Conservation (phyloP, 2,329 filamentous ascomycete genomes). For the Venturia pyrina region DNA sequence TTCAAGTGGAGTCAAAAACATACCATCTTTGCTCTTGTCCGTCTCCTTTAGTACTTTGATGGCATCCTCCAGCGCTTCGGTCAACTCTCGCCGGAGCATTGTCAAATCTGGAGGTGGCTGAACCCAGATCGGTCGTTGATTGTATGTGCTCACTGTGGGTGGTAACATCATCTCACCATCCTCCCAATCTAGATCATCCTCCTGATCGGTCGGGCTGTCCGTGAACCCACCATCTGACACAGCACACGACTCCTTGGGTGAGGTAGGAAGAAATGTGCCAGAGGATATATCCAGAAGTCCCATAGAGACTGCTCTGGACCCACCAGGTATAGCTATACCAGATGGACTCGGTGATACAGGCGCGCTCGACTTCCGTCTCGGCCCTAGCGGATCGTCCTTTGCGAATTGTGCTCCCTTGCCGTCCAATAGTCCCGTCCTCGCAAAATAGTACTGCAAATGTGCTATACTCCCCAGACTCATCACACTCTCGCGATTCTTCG, state of each 20-base stretch:
- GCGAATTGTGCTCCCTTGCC: constrained; percentile 83
- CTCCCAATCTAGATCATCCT: constrained; percentile 40
- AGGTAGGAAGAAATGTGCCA: neutral
- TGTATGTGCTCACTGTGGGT: constrained; percentile 96
- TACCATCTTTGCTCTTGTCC: constrained; percentile 22
- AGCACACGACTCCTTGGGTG: constrained; percentile 3
- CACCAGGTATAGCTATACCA: neutral
- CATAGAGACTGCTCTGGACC: neutral
- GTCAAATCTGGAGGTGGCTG: constrained; percentile 75
- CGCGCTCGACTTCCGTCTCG: constrained; percentile 6
- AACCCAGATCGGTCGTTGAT: constrained; percentile 69
- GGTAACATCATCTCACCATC: constrained; percentile 74
- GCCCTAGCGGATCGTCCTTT: constrained; percentile 34
- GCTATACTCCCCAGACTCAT: constrained; percentile 94
- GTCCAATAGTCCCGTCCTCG: constrained; percentile 82
- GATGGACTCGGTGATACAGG: neutral
- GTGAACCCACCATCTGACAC: constrained; percentile 28
- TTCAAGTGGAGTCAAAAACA: neutral
- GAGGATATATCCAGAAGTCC: neutral
- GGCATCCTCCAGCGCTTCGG: constrained; percentile 59
- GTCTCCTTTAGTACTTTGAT: constrained; percentile 56
- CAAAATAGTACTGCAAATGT: constrained; percentile 97
- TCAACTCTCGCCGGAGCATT: constrained; percentile 62
- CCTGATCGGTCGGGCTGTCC: constrained; percentile 46
- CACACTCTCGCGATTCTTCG: constrained; percentile 83